phyloP scores from a whole-genome alignment of 2,329 filamentous ascomycete species.

The Microcyclospora tardicrescens region DNA sequence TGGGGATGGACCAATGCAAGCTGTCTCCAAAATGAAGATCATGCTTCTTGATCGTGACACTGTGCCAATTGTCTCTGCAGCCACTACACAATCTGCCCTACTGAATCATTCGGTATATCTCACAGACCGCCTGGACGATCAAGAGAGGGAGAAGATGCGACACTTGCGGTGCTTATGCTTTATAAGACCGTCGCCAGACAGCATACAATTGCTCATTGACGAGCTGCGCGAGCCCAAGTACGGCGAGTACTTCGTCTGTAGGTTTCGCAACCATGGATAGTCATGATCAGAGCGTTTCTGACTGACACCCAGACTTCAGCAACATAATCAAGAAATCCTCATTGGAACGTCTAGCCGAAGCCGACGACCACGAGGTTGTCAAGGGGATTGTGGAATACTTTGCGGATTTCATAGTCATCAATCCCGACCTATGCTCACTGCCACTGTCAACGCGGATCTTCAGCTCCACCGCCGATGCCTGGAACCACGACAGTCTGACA shows the following conservation, averaged over 20 bases:
- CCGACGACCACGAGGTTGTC: constrained; percentile 94
- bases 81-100: constrained; percentile 86
- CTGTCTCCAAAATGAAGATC: constrained; percentile 78
- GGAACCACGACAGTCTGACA: constrained; percentile 81
- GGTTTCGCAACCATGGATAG: constrained; percentile 7
- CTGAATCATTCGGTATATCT: constrained; percentile 96
- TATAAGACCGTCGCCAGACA: constrained; percentile 79
- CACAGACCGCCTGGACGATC: constrained; percentile 87
- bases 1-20: constrained; percentile 43
- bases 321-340: constrained; percentile 96
- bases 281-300: constrained; percentile 14
- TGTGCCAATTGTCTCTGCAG: constrained; percentile 82
- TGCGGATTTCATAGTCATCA: constrained; percentile 88
- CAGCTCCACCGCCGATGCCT: constrained; percentile 53
- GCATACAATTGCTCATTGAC: constrained; percentile 86
- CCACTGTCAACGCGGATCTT: constrained; percentile 19
- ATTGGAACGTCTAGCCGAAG: constrained; percentile 83
- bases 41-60: constrained; percentile 87
- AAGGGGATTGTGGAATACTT: constrained; percentile 91
- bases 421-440: constrained; percentile 57
- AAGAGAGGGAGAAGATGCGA: constrained; percentile 88
- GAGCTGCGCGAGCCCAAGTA: constrained; percentile 94
- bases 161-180: constrained; percentile 91
- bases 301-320: constrained; percentile 57
- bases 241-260: constrained; percentile 85